phyloP scores from a whole-genome alignment of 2,329 filamentous ascomycete genomes.

The Chaetoscypha palmicola region DNA sequence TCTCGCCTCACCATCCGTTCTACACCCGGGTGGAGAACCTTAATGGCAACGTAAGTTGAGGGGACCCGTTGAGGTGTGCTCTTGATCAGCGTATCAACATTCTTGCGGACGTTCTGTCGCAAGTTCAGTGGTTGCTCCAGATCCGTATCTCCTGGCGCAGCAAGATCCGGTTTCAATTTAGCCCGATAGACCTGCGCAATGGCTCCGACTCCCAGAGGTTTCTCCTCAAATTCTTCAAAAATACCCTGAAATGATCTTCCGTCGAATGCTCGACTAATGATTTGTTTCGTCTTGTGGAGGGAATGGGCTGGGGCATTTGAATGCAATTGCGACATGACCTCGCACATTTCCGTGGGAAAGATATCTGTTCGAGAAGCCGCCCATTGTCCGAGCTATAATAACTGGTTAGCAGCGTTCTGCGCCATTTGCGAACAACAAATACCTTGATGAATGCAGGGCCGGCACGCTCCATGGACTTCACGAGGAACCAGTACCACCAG shows the following conservation, averaged over 20 bases:
- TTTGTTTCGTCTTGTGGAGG: conserved; percentile 69
- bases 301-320: conserved; percentile 92
- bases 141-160: conserved; percentile 53
- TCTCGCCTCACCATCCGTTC: conserved; percentile 88
- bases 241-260: conserved; percentile 79
- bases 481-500: conserved; percentile 92
- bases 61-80: conserved; percentile 78
- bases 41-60: conserved; percentile 88
- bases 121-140: conserved; percentile 50
- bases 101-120: conserved; percentile 64
- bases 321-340: conserved; percentile 88
- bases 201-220: conserved; percentile 83
- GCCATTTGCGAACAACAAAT: conserved; percentile 18
- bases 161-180: conserved; percentile 74
- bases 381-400: conserved; percentile 83
- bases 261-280: conserved; percentile 73
- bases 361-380: conserved; percentile 94
- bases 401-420: conserved; percentile 18
- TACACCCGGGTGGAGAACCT: conserved; percentile 87
- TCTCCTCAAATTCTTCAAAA: conserved; percentile 91
- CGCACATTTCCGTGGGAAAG: conserved; percentile 88
- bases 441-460: conserved; percentile 97
- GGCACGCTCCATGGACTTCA: conserved; percentile 82
- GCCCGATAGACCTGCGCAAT: conserved; percentile 98
- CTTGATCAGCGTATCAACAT: conserved; percentile 81